Percentiles rank a stretch among this genome's conserved stretches.
phyloP scores from a whole-genome alignment of 306 rosid species.

The Fragaria ananassa region DNA sequence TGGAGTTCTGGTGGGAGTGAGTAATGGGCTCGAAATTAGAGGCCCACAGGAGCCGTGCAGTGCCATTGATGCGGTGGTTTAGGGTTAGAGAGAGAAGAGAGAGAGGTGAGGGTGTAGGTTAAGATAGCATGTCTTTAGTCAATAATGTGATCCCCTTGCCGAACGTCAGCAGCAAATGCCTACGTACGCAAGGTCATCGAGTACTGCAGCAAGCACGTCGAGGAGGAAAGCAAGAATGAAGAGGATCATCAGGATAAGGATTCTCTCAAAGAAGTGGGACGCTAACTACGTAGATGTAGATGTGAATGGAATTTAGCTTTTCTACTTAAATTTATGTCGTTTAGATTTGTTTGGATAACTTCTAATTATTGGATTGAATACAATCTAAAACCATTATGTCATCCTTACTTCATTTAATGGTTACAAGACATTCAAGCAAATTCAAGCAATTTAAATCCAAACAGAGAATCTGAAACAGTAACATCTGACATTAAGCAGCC shows the following conservation, averaged over 20 bases:
- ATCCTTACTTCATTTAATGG: too few relatives aligned
- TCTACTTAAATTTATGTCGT: too few relatives aligned
- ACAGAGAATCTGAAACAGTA: too few relatives aligned
- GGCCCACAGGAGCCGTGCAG: not conserved
- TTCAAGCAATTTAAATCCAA: too few relatives aligned
- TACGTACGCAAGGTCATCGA: constrained; percentile 28
- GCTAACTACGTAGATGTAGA: too few relatives aligned
- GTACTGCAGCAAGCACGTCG: constrained; percentile 32
- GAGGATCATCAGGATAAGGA: not conserved
- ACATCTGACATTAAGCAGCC: too few relatives aligned
- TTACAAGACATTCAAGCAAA: too few relatives aligned
- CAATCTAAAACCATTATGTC: too few relatives aligned
- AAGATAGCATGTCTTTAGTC: not conserved
- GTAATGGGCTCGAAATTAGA: not conserved
- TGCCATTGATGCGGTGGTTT: constrained; percentile 24
- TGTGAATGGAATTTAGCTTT: too few relatives aligned
- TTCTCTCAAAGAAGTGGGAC: constrained; percentile 26
- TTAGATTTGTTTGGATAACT: too few relatives aligned
- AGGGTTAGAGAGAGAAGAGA: not conserved
- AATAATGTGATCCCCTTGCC: too few relatives aligned
- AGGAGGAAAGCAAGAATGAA: not conserved
- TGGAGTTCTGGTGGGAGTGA: constrained; percentile 28
- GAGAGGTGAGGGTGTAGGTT: not conserved
- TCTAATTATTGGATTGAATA: too few relatives aligned
- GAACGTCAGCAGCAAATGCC: not conserved